These are phyloP conservation scores for Globisporangium megalacanthum DNA, from an alignment of 352 stramenopile species.

Conservation along the genomic window DNA sequence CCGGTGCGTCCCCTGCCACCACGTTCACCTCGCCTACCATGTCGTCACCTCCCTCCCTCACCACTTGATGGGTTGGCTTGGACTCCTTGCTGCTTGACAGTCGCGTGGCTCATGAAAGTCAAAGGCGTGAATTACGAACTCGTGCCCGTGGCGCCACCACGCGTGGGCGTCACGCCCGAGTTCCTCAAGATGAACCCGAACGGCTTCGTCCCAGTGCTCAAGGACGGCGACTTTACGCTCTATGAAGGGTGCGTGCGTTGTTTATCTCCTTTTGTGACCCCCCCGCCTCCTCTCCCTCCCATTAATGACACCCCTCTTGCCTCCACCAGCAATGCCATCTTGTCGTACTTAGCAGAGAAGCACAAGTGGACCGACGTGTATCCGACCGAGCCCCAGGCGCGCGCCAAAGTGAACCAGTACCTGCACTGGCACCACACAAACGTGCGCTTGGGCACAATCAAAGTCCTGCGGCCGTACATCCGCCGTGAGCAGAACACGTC, in stretches of 20 bases:
- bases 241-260: slow-evolving; percentile 33
- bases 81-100: slow-evolving; percentile 1
- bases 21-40: too few species aligned
- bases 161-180: slow-evolving; percentile 28
- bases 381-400: slow-evolving; percentile 31
- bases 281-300: not conserved
- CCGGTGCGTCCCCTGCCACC: slow-evolving; percentile 21
- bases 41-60: not conserved
- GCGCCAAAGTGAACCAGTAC: slow-evolving; percentile 59
- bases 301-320: not conserved
- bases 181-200: slow-evolving; percentile 55
- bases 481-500: not conserved
- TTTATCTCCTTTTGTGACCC: not conserved
- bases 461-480: slow-evolving; percentile 34
- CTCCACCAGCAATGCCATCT: slow-evolving; percentile 13
- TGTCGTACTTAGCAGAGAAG: slow-evolving; percentile 16
- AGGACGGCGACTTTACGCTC: slow-evolving; percentile 49
- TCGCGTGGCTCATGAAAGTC: slow-evolving; percentile 40
- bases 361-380: slow-evolving; percentile 38
- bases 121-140: slow-evolving; percentile 41
- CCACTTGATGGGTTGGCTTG: not conserved
- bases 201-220: slow-evolving; percentile 37
- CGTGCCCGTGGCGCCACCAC: slow-evolving; percentile 28
- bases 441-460: slow-evolving; percentile 33
- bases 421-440: slow-evolving; percentile 70